These are phyloP conservation scores for Tinospora cordifolia DNA, from an alignment of 164 flowering plant species.

Conservation along the genomic window DNA sequence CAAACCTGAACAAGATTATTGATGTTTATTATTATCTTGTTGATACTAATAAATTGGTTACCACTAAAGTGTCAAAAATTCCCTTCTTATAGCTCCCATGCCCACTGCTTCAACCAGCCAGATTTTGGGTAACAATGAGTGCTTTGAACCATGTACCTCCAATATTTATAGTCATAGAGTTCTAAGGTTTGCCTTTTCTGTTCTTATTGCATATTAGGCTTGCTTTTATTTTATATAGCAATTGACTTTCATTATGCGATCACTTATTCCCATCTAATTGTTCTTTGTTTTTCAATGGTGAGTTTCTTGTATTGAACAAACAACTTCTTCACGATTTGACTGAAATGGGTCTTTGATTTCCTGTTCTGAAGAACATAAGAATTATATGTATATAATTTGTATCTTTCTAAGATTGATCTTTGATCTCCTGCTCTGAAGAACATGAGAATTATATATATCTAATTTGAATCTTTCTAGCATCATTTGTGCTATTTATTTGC, in stretches of 20 bases:
- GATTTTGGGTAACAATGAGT: slow-evolving; percentile 95
- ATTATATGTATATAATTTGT: too few relatives aligned
- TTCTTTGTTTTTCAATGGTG: slow-evolving; percentile 54
- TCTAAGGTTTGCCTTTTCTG: slow-evolving; percentile 47
- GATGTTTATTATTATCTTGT: slow-evolving; percentile 91
- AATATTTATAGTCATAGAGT: slow-evolving; percentile 94
- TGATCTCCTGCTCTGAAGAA: too few relatives aligned
- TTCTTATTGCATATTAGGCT: too few relatives aligned
- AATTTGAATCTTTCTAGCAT: too few relatives aligned
- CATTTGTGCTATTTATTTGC: too few relatives aligned
- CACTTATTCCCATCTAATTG: slow-evolving; percentile 2
- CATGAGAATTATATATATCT: too few relatives aligned
- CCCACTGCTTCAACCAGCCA: slow-evolving; percentile 99
- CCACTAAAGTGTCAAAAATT: slow-evolving; percentile 90
- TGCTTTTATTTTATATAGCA: neutral
- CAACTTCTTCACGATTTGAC: slow-evolving; percentile 96
- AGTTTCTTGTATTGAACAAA: slow-evolving; percentile 94
- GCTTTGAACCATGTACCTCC: slow-evolving; percentile 98
- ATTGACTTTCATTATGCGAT: neutral
- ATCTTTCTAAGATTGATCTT: too few relatives aligned
- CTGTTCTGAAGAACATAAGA: slow-evolving; percentile 69
- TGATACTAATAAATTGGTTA: slow-evolving; percentile 88
- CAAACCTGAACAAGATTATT: slow-evolving; percentile 85
- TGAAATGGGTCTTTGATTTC: slow-evolving; percentile 97
- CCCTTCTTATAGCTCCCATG: slow-evolving; percentile 94